Evolutionary conservation across 2,329 filamentous ascomycete genomes (phyloP).

Genomic region (Cladosporium sp.): DNA sequence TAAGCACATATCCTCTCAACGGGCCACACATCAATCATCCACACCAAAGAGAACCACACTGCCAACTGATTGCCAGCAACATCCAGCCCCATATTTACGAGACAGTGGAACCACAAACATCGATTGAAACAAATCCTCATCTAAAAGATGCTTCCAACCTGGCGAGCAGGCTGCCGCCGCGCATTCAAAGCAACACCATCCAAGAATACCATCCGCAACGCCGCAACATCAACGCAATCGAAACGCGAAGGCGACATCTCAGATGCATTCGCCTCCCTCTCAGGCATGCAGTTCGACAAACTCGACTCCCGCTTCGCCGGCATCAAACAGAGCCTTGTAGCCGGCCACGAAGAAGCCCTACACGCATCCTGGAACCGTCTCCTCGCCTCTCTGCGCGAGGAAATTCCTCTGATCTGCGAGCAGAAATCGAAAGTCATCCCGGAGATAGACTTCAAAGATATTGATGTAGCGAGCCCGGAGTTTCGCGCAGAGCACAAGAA

Average conservation of each 20-base stretch:
- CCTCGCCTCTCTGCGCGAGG: conserved; percentile 43
- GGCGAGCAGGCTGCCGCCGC: conserved; percentile 14
- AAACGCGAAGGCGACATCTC: conserved; percentile 53
- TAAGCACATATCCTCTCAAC: neutral
- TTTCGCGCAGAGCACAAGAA: conserved; percentile 61
- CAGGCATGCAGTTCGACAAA: conserved; percentile 47
- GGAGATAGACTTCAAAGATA: conserved; percentile 49
- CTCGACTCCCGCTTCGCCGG: conserved; percentile 48
- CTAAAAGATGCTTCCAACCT: neutral
- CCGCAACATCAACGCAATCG: conserved; percentile 32
- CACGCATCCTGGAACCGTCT: conserved; percentile 50
- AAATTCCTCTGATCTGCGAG: conserved; percentile 47
- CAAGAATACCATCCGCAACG: conserved; percentile 4
- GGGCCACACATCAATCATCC: neutral
- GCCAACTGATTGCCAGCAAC: neutral
- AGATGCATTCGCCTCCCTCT: conserved; percentile 52
- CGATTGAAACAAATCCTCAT: neutral
- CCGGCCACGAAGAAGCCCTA: conserved; percentile 50
- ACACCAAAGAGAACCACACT: neutral
- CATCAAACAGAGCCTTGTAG: conserved; percentile 47
- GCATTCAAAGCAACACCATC: neutral
- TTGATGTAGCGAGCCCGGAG: conserved; percentile 49
- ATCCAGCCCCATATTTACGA: neutral
- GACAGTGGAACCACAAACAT: neutral
- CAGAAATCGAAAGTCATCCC: conserved; percentile 46